Conservation (phyloP, 345 rosid genomes). For the Erucastrum elatum region DNA sequence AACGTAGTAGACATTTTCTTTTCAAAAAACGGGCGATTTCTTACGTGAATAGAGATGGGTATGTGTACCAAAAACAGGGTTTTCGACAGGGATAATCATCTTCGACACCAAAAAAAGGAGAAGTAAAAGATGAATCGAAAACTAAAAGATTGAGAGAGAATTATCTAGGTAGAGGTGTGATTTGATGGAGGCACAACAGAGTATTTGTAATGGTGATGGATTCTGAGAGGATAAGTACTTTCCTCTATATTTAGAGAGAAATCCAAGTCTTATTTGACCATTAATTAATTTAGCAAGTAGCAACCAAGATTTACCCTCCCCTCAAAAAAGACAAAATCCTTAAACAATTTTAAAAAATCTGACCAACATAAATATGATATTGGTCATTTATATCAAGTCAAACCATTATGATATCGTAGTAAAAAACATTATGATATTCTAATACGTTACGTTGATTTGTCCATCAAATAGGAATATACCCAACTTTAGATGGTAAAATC, state of each 20-base stretch:
- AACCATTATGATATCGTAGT: neutral
- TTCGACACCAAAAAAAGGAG: neutral
- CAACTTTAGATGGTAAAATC: neutral
- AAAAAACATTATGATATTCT: neutral
- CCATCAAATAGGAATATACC: neutral
- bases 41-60: neutral
- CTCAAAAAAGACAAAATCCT: neutral
- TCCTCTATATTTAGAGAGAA: conserved; percentile 48
- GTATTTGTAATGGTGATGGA: conserved; percentile 43
- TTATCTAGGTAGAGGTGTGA: neutral
- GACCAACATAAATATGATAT: neutral
- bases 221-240: conserved; percentile 30
- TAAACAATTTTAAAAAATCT: neutral
- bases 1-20: neutral
- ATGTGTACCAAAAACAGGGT: conserved; percentile 47
- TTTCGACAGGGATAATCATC: conserved; percentile 56
- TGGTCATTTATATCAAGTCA: neutral
- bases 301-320: neutral
- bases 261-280: conserved; percentile 45
- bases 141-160: conserved; percentile 13
- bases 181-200: neutral
- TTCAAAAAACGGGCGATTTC: neutral
- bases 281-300: conserved; percentile 23
- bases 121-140: neutral
- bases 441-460: neutral